Evolutionary conservation across 2,329 filamentous ascomycete genomes (phyloP).

Genomic region (Exophiala mesophila): DNA sequence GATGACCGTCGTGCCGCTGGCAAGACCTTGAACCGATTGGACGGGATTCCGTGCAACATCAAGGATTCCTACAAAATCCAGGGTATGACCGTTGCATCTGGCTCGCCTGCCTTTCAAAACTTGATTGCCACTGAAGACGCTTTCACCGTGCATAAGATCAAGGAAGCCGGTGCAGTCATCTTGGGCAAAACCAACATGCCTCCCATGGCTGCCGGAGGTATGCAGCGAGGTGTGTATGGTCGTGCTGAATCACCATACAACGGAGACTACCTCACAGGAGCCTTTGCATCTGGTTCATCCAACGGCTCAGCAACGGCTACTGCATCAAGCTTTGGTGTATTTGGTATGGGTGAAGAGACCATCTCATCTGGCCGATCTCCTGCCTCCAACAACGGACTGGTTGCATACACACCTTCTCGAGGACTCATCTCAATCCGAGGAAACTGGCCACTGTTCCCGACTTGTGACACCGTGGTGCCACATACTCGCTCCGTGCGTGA

Average conservation of each 20-base stretch:
- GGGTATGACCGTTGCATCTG: constrained; percentile 49
- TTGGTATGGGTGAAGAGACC: constrained; percentile 50
- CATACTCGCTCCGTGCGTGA: constrained; percentile 45
- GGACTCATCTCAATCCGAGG: constrained; percentile 48
- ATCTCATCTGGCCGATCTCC: constrained; percentile 50
- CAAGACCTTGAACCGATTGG: constrained; percentile 37
- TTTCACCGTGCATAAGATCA: constrained; percentile 22
- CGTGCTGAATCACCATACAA: constrained; percentile 56
- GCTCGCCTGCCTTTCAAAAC: constrained; percentile 50
- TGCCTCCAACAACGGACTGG: constrained; percentile 50
- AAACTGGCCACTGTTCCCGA: constrained; percentile 49
- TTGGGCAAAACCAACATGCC: constrained; percentile 37
- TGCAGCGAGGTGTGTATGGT: constrained; percentile 54
- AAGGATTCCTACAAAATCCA: constrained; percentile 54
- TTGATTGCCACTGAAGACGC: constrained; percentile 42
- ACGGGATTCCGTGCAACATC: constrained; percentile 54
- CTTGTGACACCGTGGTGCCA: constrained; percentile 49
- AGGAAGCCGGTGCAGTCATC: constrained; percentile 29
- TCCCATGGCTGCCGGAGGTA: constrained; percentile 55
- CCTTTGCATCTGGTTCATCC: constrained; percentile 49
- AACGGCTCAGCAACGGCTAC: constrained; percentile 51
- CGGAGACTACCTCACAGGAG: constrained; percentile 44
- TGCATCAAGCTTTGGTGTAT: constrained; percentile 44
- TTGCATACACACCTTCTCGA: constrained; percentile 50
- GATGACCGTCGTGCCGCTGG: constrained; percentile 42